These are phyloP conservation scores for Decorospora gaudefroyi DNA, from an alignment of 2,329 filamentous ascomycete genomes.

Conservation along the genomic window DNA sequence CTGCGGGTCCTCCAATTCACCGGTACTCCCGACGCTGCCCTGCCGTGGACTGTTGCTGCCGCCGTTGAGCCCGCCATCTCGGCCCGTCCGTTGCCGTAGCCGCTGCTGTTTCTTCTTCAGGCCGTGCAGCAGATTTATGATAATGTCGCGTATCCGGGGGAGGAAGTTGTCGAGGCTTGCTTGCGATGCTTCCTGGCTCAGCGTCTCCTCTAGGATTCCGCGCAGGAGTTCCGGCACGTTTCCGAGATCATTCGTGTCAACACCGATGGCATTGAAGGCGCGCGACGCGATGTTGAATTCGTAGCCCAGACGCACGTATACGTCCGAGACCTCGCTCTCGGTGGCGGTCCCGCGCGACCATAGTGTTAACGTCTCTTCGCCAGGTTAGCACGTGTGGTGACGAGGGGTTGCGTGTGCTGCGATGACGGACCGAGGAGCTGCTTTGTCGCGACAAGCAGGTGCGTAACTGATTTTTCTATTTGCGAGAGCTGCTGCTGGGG, in stretches of 20 bases:
- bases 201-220: conserved; percentile 88
- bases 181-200: conserved; percentile 94
- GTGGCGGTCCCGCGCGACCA: conserved; percentile 94
- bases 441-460: conserved; percentile 95
- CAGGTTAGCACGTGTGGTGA: conserved; percentile 19
- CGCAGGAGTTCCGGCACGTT: conserved; percentile 92
- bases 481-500: conserved; percentile 81
- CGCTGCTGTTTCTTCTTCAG: conserved; percentile 97
- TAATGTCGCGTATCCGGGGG: conserved; percentile 94
- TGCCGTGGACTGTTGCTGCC: conserved; percentile 47
- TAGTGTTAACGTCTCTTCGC: conserved; percentile 83
- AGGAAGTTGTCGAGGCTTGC: conserved; percentile 93
- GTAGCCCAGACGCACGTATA: conserved; percentile 95
- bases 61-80: conserved; percentile 52
- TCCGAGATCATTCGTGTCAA: conserved; percentile 90
- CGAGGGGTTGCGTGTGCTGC: conserved; percentile 6
- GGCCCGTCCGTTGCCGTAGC: conserved; percentile 63
- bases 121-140: conserved; percentile 94
- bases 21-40: conserved; percentile 41
- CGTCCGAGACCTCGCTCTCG: conserved; percentile 94
- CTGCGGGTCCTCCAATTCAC: conserved; percentile 48
- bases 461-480: conserved; percentile 93
- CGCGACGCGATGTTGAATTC: conserved; percentile 99
- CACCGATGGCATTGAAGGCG: conserved; percentile 94
- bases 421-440: conserved; percentile 70